These are phyloP conservation scores for Colletotrichum spinosum DNA, from an alignment of 2,329 filamentous ascomycete species.

Conservation along the genomic window DNA sequence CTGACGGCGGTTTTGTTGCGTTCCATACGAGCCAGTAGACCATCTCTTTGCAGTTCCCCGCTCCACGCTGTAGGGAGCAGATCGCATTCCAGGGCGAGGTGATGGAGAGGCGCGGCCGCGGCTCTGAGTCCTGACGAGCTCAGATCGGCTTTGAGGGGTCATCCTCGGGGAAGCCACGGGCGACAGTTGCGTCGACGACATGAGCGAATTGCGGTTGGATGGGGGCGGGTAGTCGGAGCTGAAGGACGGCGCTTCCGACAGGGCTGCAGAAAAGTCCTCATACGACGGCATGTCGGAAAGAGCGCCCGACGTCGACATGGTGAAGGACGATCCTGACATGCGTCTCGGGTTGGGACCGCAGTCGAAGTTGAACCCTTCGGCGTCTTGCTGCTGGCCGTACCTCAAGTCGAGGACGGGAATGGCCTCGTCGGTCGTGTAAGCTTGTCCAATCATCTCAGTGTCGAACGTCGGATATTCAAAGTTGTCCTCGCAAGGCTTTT, in stretches of 20 bases:
- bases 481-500: constrained; percentile 68
- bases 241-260: constrained; percentile 76
- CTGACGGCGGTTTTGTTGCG: constrained; percentile 64
- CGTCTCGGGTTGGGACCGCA: constrained; percentile 67
- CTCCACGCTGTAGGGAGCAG: constrained; percentile 78
- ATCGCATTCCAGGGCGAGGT: constrained; percentile 74
- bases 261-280: constrained; percentile 75
- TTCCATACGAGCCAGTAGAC: constrained; percentile 80
- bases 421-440: constrained; percentile 71
- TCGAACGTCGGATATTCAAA: constrained; percentile 68
- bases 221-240: constrained; percentile 74
- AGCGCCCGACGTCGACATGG: constrained; percentile 74
- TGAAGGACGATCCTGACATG: constrained; percentile 80
- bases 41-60: constrained; percentile 77
- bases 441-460: constrained; percentile 71
- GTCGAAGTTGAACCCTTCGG: constrained; percentile 63
- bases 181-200: constrained; percentile 77
- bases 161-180: constrained; percentile 78
- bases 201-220: constrained; percentile 76
- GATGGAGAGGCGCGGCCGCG: constrained; percentile 79
- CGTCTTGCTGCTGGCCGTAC: constrained; percentile 61
- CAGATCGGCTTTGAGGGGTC: constrained; percentile 69
- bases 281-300: constrained; percentile 77
- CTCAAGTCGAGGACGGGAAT: constrained; percentile 72
- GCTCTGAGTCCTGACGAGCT: constrained; percentile 73